Evolutionary conservation across 768 basidiomycete species (phyloP).

Genomic region (Rubroboletus pulcherrimus): DNA sequence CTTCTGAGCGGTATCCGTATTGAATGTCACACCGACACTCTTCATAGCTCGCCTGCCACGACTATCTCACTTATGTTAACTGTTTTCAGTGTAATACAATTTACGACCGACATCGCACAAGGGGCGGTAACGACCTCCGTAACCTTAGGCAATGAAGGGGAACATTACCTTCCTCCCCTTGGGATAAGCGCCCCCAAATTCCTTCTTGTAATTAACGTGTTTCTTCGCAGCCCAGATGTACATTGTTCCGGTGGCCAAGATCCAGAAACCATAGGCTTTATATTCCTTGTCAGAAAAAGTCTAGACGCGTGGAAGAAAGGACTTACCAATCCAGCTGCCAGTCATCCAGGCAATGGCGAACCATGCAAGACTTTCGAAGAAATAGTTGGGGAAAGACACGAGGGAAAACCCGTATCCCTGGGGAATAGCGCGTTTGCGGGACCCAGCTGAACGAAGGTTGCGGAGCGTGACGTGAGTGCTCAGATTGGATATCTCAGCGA

Average conservation of each 20-base stretch:
- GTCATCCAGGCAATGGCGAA: constrained; percentile 69
- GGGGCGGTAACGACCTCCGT: too few species aligned
- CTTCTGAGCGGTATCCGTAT: constrained; percentile 38
- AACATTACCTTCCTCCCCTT: constrained; percentile 71
- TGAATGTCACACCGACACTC: not conserved
- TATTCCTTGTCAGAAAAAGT: not conserved
- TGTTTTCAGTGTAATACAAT: not conserved
- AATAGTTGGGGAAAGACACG: constrained; percentile 92
- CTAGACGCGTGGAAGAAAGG: not conserved
- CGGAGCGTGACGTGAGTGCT: constrained; percentile 79
- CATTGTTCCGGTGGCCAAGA: constrained; percentile 66
- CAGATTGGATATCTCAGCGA: constrained; percentile 81
- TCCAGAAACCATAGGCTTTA: constrained; percentile 62
- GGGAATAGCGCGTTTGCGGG: constrained; percentile 79
- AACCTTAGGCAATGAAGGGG: constrained; percentile 46
- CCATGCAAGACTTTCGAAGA: constrained; percentile 86
- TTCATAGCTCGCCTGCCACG: not conserved
- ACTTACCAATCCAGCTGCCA: constrained; percentile 61
- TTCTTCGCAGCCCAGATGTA: constrained; percentile 87
- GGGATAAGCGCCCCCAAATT: constrained; percentile 87
- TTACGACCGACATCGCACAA: not conserved
- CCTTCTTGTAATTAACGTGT: constrained; percentile 84
- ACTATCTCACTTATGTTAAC: not conserved
- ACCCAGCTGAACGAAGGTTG: constrained; percentile 75
- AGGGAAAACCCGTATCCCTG: constrained; percentile 87